Conservation (phyloP, 257 asterid genomes). For the Agastache rugosa region DNA sequence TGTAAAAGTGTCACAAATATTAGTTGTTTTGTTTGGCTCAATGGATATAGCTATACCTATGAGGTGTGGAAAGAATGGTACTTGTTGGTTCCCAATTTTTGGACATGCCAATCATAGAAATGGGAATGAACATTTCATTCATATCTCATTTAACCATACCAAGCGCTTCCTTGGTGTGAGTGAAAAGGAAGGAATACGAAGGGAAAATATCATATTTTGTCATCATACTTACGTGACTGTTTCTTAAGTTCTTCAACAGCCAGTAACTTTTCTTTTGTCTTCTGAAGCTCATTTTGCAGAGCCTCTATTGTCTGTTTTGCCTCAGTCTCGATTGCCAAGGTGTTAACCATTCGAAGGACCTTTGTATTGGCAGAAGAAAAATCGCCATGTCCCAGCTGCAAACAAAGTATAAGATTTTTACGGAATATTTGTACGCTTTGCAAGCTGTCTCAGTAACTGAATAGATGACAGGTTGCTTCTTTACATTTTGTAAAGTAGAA, state of each 20-base stretch:
- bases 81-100: neutral
- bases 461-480: constrained; percentile 10
- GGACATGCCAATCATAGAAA: neutral
- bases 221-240: constrained; percentile 71
- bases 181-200: neutral
- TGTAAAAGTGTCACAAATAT: too few species aligned
- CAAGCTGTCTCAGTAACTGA: constrained; percentile 15
- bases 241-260: constrained; percentile 93
- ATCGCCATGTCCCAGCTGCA: constrained; percentile 97
- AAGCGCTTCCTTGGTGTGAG: too few species aligned
- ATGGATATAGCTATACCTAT: neutral
- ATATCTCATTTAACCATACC: neutral
- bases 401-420: constrained; percentile 27
- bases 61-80: neutral
- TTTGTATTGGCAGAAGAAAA: constrained; percentile 92
- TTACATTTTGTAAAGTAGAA: too few species aligned
- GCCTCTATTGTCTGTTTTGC: constrained; percentile 96
- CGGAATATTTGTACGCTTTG: constrained; percentile 9
- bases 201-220: neutral
- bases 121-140: neutral
- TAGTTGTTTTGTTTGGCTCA: neutral
- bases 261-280: constrained; percentile 85
- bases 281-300: constrained; percentile 89
- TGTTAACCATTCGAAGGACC: constrained; percentile 95
- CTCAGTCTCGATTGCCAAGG: constrained; percentile 88